These are phyloP conservation scores for Antitrichia curtipendula DNA, from an alignment of 225 moss, liverwort and hornwort genomes.

Conservation along the genomic window DNA sequence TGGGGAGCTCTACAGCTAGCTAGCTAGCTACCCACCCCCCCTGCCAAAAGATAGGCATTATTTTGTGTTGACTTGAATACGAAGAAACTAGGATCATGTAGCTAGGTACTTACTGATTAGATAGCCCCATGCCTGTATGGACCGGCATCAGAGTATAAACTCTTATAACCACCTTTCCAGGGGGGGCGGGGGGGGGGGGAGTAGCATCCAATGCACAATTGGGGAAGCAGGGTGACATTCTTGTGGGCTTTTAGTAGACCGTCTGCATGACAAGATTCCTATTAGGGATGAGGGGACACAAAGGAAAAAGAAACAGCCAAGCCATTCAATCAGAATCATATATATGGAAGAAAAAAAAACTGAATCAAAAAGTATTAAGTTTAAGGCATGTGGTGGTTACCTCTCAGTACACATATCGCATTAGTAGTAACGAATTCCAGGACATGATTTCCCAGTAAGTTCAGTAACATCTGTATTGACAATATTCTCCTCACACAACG, in stretches of 20 bases:
- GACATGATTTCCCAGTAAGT: not conserved
- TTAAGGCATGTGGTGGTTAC: not conserved
- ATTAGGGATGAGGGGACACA: not conserved
- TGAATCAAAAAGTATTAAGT: not conserved
- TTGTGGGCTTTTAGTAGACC: not conserved
- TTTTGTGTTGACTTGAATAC: not conserved
- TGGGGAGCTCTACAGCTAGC: not conserved
- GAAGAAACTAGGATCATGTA: not conserved
- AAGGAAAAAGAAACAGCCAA: not conserved
- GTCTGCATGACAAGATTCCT: not conserved
- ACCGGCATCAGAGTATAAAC: not conserved
- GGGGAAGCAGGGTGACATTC: not conserved
- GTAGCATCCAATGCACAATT: not conserved
- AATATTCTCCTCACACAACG: not conserved
- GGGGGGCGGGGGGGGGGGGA: no score
- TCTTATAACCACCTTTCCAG: not conserved
- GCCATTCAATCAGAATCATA: not conserved
- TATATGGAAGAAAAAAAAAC: no score
- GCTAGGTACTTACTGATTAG: not conserved
- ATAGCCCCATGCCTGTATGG: not conserved
- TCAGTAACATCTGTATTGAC: not conserved
- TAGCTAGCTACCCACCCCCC: not conserved
- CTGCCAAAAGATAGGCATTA: not conserved
- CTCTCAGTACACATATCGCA: not conserved
- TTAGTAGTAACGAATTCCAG: not conserved